phyloP scores from a whole-genome alignment of 2,329 filamentous ascomycete species.

The Penicillium digitatum region DNA sequence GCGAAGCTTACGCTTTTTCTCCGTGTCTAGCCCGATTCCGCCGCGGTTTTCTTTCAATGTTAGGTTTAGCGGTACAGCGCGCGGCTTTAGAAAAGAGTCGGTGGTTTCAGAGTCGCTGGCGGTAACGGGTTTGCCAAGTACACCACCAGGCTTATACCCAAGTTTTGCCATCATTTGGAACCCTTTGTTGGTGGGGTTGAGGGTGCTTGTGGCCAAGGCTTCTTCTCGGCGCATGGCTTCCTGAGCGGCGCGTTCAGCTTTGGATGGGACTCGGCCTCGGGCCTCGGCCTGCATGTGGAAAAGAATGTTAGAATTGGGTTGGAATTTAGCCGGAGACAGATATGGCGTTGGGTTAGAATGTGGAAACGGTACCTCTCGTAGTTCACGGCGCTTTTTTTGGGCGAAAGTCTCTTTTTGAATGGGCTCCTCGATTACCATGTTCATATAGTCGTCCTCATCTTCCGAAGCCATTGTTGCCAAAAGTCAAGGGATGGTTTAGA shows the following conservation, averaged over 20 bases:
- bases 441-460: conserved; percentile 92
- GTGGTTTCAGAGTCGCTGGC: conserved; percentile 8
- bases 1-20: conserved; percentile 71
- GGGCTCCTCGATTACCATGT: conserved; percentile 78
- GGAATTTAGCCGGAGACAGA: conserved; percentile 51
- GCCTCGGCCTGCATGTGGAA: conserved; percentile 56
- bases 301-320: conserved; percentile 24
- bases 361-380: conserved; percentile 43
- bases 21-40: conserved; percentile 78
- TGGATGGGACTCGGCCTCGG: conserved; percentile 65
- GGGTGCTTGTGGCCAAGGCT: conserved; percentile 69
- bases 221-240: conserved; percentile 68
- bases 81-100: conserved; percentile 31
- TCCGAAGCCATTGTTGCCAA: conserved; percentile 30
- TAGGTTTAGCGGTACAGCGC: conserved; percentile 71
- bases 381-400: conserved; percentile 55
- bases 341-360: conserved; percentile 8
- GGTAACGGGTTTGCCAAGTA: conserved; percentile 62
- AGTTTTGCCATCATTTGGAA: conserved; percentile 96
- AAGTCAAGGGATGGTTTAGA: neutral
- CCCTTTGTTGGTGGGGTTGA: conserved; percentile 75
- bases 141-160: conserved; percentile 74
- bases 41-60: conserved; percentile 72
- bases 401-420: conserved; percentile 59
- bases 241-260: conserved; percentile 73